A percentile compares a stretch with the other conserved stretches of the same genome.
phyloP scores from a whole-genome alignment of 176 grass and related monocot genomes.

The Oryza australiensis region DNA sequence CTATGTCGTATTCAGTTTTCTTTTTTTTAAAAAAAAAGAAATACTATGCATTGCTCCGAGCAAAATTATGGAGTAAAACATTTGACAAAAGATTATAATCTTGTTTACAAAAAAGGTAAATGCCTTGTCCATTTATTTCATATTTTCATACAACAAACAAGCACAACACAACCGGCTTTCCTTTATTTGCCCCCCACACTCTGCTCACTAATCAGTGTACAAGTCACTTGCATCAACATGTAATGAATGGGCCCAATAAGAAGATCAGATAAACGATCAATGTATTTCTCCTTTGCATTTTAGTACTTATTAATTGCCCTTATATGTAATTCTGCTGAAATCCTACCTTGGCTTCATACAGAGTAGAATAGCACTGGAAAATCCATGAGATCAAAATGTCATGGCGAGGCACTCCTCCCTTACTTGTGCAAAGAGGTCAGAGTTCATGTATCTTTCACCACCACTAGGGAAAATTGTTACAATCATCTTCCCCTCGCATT shows the following conservation, averaged over 20 bases:
- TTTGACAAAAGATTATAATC: not conserved
- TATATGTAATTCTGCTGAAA: not conserved
- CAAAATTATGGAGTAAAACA: too few relatives aligned
- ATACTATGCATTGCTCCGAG: too few relatives aligned
- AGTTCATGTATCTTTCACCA: conserved; percentile 43
- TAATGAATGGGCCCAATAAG: not conserved
- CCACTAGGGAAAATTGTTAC: conserved; percentile 30
- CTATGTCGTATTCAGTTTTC: too few relatives aligned
- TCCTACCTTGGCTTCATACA: not conserved
- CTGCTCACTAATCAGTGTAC: not conserved
- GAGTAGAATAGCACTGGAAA: not conserved
- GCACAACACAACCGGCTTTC: not conserved
- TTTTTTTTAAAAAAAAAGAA: too few relatives aligned
- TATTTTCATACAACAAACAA: not conserved
- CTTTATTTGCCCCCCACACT: not conserved
- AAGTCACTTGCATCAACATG: not conserved
- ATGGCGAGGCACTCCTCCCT: conserved; percentile 33
- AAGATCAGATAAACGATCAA: not conserved
- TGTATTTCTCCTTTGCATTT: not conserved
- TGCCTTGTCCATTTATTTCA: not conserved
- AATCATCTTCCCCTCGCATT: conserved; percentile 33
- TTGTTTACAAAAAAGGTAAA: not conserved
- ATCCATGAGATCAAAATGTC: conserved; percentile 1
- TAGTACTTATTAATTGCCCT: not conserved
- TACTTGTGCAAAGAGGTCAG: conserved; percentile 17